Conservation (phyloP, 805 yeast species). For the Saccharomycopsis oosterbeekiorum region DNA sequence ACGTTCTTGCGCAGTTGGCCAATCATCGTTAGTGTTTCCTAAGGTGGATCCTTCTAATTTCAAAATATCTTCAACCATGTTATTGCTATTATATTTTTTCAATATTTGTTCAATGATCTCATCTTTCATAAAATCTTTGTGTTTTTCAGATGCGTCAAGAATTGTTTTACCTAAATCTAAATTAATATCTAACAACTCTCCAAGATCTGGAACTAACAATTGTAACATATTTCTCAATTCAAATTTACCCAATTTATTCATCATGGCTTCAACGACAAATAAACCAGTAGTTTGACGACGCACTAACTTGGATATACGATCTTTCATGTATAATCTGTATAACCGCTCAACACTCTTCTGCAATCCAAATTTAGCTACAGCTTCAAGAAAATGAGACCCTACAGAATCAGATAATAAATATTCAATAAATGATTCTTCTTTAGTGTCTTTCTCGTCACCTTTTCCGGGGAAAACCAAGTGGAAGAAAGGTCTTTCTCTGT, state of each 20-base stretch:
- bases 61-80: constrained; percentile 51
- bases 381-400: constrained; percentile 89
- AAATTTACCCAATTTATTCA: constrained; percentile 51
- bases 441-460: constrained; percentile 40
- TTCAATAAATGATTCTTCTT: constrained; percentile 76
- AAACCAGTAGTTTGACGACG: constrained; percentile 79
- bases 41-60: constrained; percentile 60
- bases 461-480: constrained; percentile 47
- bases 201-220: constrained; percentile 55
- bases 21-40: constrained; percentile 75
- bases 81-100: constrained; percentile 30
- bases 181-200: constrained; percentile 52
- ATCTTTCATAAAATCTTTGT: constrained; percentile 49
- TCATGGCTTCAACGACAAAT: constrained; percentile 62
- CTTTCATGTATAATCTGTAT: constrained; percentile 61
- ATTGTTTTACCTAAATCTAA: constrained; percentile 59
- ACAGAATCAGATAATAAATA: constrained; percentile 75
- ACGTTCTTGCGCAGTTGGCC: constrained; percentile 90
- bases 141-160: constrained; percentile 52
- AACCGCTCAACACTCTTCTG: constrained; percentile 61
- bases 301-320: constrained; percentile 62
- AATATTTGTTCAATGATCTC: constrained; percentile 44
- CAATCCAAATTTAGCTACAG: constrained; percentile 55
- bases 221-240: constrained; percentile 58
- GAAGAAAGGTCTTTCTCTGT: constrained; percentile 64